These are phyloP conservation scores for Dispira simplex DNA, from an alignment of 192 early-diverging fungal species.

Conservation along the genomic window DNA sequence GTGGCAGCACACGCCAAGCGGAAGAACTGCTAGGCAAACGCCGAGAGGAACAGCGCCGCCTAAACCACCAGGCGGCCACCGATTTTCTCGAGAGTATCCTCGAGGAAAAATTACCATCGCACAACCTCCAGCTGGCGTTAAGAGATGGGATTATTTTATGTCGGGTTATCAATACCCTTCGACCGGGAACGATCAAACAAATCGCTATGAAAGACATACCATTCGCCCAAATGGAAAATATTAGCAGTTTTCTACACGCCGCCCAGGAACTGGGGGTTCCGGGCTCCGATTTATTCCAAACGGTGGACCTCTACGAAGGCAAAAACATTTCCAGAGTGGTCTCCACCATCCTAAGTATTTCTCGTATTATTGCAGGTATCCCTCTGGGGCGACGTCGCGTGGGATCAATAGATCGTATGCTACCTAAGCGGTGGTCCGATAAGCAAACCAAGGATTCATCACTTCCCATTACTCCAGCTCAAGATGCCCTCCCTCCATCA, in stretches of 20 bases:
- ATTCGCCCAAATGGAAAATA: conserved; percentile 79
- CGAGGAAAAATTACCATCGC: conserved; percentile 32
- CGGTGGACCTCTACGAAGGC: conserved; percentile 64
- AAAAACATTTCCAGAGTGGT: conserved; percentile 65
- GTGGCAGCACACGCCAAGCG: conserved; percentile 23
- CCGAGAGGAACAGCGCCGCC: conserved; percentile 39
- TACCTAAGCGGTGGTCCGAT: conserved; percentile 10
- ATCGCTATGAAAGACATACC: conserved; percentile 55
- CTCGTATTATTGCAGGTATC: conserved; percentile 35
- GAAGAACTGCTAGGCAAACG: conserved; percentile 34
- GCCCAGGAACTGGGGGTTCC: conserved; percentile 56
- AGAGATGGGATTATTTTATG: conserved; percentile 68
- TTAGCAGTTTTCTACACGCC: conserved; percentile 54
- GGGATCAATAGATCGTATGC: neutral
- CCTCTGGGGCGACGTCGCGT: conserved; percentile 12
- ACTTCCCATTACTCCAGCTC: no score
- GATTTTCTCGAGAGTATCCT: conserved; percentile 46
- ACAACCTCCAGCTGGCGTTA: conserved; percentile 39
- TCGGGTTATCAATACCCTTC: conserved; percentile 59
- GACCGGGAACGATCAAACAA: conserved; percentile 52
- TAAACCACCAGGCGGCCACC: conserved; percentile 42
- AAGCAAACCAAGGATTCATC: neutral
- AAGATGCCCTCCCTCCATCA: no score
- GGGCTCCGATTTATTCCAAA: conserved; percentile 62
- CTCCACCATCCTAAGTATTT: conserved; percentile 55